phyloP scores from a whole-genome alignment of 805 yeast species.

The Yarrowia sp. region DNA sequence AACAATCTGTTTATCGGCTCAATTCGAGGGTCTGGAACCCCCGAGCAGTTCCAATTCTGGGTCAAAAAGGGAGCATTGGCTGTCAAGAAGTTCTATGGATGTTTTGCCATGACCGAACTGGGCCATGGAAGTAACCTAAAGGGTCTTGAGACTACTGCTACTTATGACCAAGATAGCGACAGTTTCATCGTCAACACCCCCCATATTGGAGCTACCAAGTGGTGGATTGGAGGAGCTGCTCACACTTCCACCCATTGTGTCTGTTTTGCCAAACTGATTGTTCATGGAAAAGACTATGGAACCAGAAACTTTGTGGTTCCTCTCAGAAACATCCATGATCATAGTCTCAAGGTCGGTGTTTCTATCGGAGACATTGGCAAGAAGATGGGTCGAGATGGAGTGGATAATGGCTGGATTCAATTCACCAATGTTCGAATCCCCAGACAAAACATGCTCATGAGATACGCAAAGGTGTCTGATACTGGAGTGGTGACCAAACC shows the following conservation, averaged over 20 bases:
- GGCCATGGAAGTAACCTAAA: slow-evolving; percentile 95
- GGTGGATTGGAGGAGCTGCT: slow-evolving; percentile 99
- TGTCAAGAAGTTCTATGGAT: slow-evolving; percentile 62
- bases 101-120: slow-evolving; percentile 91
- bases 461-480: slow-evolving; percentile 72
- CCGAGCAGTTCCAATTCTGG: slow-evolving; percentile 85
- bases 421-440: slow-evolving; percentile 84
- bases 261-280: slow-evolving; percentile 81
- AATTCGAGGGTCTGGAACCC: slow-evolving; percentile 85
- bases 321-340: slow-evolving; percentile 69
- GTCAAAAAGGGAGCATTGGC: slow-evolving; percentile 58
- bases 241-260: slow-evolving; percentile 89
- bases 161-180: slow-evolving; percentile 69
- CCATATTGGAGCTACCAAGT: slow-evolving; percentile 87
- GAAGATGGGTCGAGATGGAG: slow-evolving; percentile 95
- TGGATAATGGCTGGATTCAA: slow-evolving; percentile 96
- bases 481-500: slow-evolving; percentile 76
- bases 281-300: slow-evolving; percentile 84
- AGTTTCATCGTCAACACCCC: slow-evolving; percentile 83
- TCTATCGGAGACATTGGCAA: slow-evolving; percentile 90
- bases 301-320: slow-evolving; percentile 95
- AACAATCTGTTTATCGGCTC: slow-evolving; percentile 82
- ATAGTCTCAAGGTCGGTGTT: slow-evolving; percentile 77
- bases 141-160: slow-evolving; percentile 89
- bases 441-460: slow-evolving; percentile 77